phyloP scores from a whole-genome alignment of 164 flowering plant genomes.

The Tinospora cordifolia region DNA sequence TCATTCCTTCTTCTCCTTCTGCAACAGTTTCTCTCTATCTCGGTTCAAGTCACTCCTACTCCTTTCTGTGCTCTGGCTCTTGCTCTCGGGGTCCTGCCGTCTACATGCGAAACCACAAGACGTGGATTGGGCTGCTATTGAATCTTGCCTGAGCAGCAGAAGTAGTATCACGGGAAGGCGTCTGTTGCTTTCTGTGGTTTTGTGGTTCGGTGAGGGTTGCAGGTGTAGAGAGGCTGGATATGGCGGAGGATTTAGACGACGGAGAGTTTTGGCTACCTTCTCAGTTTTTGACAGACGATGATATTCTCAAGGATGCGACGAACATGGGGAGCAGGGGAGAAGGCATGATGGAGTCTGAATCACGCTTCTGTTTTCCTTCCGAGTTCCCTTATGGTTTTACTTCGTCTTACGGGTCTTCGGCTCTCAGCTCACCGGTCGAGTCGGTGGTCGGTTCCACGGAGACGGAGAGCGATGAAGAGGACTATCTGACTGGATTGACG shows the following conservation, averaged over 20 bases:
- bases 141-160: conserved; percentile 31
- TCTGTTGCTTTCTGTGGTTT: too few species aligned
- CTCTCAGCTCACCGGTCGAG: conserved; percentile 44
- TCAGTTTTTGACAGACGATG: conserved; percentile 48
- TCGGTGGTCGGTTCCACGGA: conserved; percentile 41
- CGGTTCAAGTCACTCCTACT: background rate
- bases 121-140: conserved; percentile 22
- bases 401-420: conserved; percentile 26
- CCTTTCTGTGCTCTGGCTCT: background rate
- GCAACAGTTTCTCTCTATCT: conserved; percentile 3
- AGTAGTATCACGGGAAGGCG: background rate
- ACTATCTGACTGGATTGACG: conserved; percentile 34
- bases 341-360: background rate
- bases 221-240: conserved; percentile 2
- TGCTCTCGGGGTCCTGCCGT: conserved; percentile 11
- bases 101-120: conserved; percentile 14
- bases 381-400: conserved; percentile 49
- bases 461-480: conserved; percentile 57
- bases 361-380: conserved; percentile 24
- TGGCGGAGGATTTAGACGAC: conserved; percentile 48
- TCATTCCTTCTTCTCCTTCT: too few species aligned
- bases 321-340: background rate
- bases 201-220: background rate
- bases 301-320: conserved; percentile 25
- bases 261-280: conserved; percentile 69